Conservation (phyloP, 768 basidiomycete genomes). For the Cystoderma amianthinum region DNA sequence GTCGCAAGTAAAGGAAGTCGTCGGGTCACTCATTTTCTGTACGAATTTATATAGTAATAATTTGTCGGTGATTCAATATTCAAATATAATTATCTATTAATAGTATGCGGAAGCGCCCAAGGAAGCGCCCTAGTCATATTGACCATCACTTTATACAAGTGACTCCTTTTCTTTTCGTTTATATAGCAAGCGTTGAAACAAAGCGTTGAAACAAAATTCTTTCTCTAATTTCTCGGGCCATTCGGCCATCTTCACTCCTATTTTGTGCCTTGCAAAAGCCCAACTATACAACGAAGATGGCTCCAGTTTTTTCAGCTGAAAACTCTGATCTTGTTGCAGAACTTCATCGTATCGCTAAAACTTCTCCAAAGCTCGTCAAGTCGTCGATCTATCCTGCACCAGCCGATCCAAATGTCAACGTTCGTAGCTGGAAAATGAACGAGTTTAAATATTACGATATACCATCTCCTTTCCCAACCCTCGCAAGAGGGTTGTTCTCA, state of each 20-base stretch:
- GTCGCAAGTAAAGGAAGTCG: too few species aligned
- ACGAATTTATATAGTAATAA: too few species aligned
- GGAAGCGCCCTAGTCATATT: too few species aligned
- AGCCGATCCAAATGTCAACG: conserved; percentile 40
- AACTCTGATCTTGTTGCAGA: conserved; percentile 57
- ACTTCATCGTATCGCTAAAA: conserved; percentile 45
- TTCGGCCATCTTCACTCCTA: background rate
- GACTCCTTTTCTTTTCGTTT: too few species aligned
- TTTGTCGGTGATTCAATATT: too few species aligned
- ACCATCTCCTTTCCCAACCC: conserved; percentile 88
- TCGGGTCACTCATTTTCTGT: too few species aligned
- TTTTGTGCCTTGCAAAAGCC: background rate
- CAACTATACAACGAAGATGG: conserved; percentile 8
- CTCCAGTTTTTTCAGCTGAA: conserved; percentile 14
- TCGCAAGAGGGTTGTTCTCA: conserved; percentile 91
- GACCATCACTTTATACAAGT: too few species aligned
- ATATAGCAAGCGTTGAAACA: too few species aligned
- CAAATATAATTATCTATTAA: too few species aligned
- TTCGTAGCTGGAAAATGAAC: conserved; percentile 96
- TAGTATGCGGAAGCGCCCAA: too few species aligned
- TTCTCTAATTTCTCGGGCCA: background rate
- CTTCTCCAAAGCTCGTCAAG: conserved; percentile 58
- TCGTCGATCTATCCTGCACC: conserved; percentile 52
- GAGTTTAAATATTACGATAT: conserved; percentile 91
- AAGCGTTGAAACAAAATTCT: too few species aligned